Conservation (phyloP, 257 asterid species). For the Haberlea rhodopensis region DNA sequence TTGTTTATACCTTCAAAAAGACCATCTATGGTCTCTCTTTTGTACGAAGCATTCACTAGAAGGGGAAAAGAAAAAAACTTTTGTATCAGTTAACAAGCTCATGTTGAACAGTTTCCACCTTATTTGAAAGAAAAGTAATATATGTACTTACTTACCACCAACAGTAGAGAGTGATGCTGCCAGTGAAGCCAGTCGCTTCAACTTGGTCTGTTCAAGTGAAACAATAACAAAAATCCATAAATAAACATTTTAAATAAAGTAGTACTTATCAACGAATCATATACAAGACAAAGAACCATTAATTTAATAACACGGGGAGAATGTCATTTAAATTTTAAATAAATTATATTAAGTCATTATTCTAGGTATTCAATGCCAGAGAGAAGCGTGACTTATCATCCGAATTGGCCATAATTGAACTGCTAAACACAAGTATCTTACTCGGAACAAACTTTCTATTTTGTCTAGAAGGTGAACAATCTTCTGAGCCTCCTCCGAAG, state of each 20-base stretch:
- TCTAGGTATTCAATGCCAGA: background rate
- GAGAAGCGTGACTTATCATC: background rate
- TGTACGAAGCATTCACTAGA: slow-evolving; percentile 65
- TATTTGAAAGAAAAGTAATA: slow-evolving; percentile 21
- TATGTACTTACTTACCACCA: slow-evolving; percentile 46
- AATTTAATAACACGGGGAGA: background rate
- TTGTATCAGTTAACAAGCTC: slow-evolving; percentile 20
- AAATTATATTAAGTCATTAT: background rate
- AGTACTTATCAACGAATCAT: slow-evolving; percentile 5
- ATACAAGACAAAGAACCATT: background rate
- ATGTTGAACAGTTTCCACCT: slow-evolving; percentile 22
- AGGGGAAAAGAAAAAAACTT: slow-evolving; percentile 21
- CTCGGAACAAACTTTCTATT: slow-evolving; percentile 59
- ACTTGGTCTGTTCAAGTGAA: slow-evolving; percentile 68
- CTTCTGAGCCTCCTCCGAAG: slow-evolving; percentile 67
- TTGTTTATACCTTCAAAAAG: slow-evolving; percentile 79
- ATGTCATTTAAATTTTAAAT: too few species aligned
- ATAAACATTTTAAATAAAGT: background rate
- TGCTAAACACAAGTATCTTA: slow-evolving; percentile 39
- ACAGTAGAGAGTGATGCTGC: slow-evolving; percentile 65
- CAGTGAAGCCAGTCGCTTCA: slow-evolving; percentile 67
- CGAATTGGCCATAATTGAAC: background rate
- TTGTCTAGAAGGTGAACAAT: slow-evolving; percentile 71
- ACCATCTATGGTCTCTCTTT: slow-evolving; percentile 54
- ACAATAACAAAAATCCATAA: slow-evolving; percentile 15